Conservation (phyloP, 805 yeast genomes). For the Yamadazyma paraphyllophila region DNA sequence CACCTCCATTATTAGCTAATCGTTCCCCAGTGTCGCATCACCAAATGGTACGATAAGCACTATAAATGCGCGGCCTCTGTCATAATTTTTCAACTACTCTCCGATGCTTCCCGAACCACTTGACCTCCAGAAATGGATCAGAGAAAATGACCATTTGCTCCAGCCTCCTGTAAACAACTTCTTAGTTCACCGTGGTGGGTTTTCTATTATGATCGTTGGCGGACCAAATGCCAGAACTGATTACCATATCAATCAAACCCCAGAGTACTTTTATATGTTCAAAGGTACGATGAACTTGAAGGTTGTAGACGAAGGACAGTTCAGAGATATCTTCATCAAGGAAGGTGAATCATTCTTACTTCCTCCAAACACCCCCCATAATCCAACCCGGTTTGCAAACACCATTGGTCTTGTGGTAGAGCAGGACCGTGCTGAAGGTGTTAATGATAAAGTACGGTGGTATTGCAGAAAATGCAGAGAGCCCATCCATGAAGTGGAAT, state of each 20-base stretch:
- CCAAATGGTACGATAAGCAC: neutral
- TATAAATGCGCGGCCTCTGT: too few species aligned
- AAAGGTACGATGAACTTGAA: slow-evolving; percentile 82
- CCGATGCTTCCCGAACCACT: slow-evolving; percentile 64
- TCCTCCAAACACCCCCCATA: slow-evolving; percentile 85
- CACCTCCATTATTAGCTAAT: neutral
- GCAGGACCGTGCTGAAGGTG: slow-evolving; percentile 78
- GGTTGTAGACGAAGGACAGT: slow-evolving; percentile 70
- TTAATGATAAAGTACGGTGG: slow-evolving; percentile 79
- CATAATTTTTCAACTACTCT: neutral
- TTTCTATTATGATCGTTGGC: slow-evolving; percentile 93
- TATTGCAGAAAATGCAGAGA: slow-evolving; percentile 71
- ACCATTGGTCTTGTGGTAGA: slow-evolving; percentile 91
- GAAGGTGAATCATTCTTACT: slow-evolving; percentile 89
- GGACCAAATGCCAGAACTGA: slow-evolving; percentile 95
- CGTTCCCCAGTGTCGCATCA: neutral
- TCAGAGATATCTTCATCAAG: slow-evolving; percentile 67
- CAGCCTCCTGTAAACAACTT: slow-evolving; percentile 92
- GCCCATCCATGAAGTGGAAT: slow-evolving; percentile 64
- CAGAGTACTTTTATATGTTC: slow-evolving; percentile 88
- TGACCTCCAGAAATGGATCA: slow-evolving; percentile 76
- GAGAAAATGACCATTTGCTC: slow-evolving; percentile 68
- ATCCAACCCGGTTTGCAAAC: slow-evolving; percentile 80
- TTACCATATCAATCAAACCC: slow-evolving; percentile 90
- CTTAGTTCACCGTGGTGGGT: slow-evolving; percentile 88